phyloP scores from a whole-genome alignment of 2,329 filamentous ascomycete genomes.

The Leptodontidium sp. region DNA sequence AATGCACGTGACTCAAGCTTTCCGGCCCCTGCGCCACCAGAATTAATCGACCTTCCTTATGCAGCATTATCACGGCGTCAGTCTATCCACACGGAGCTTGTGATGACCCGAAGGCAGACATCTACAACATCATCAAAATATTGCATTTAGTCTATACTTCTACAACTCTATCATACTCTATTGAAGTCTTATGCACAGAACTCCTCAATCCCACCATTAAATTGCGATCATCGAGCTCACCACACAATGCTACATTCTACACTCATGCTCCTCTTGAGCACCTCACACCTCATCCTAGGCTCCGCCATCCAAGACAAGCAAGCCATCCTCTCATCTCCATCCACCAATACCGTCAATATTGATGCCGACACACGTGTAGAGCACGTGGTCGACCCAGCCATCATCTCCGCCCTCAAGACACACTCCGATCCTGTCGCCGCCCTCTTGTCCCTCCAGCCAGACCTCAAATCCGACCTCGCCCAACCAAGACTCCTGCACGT shows the following conservation, averaged over 20 bases:
- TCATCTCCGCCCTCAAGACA: slow-evolving; percentile 11
- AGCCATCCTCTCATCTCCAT: slow-evolving; percentile 5
- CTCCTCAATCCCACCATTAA: too few species aligned
- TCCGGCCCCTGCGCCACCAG: neutral
- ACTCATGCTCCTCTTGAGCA: slow-evolving; percentile 13
- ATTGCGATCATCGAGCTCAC: too few species aligned
- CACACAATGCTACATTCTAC: slow-evolving; percentile 9
- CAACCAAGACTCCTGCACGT: slow-evolving; percentile 19
- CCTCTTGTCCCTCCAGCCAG: slow-evolving; percentile 18
- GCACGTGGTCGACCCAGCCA: slow-evolving; percentile 16
- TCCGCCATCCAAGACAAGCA: neutral
- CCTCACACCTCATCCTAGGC: slow-evolving; percentile 8
- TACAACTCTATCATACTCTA: too few species aligned
- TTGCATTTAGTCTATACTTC: too few species aligned
- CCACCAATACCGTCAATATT: neutral
- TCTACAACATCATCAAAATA: neutral
- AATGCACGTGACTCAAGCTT: neutral
- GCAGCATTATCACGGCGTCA: too few species aligned
- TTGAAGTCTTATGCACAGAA: too few species aligned
- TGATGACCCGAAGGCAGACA: slow-evolving; percentile 3
- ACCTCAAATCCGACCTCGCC: slow-evolving; percentile 15
- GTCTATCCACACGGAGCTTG: neutral
- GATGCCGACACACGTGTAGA: neutral
- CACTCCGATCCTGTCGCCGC: slow-evolving; percentile 21
- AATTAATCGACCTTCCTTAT: too few species aligned